Evolutionary conservation across 345 rosid species (phyloP), one percentile per base, ranked within the genome.

Genomic region (Clausena lansium): DNA sequence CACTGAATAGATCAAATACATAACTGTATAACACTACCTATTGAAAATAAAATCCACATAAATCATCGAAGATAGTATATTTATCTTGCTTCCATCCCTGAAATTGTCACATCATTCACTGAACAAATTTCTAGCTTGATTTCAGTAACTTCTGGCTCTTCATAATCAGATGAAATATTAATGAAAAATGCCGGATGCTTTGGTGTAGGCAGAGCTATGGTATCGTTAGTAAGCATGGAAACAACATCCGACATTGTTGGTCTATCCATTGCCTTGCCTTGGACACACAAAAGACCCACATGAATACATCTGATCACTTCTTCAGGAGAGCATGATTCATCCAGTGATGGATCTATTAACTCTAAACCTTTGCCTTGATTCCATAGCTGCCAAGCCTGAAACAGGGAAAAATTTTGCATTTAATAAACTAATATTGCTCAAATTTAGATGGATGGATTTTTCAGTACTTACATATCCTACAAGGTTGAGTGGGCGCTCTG

Each of bases 311-410:
- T 65, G 11, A 54, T 9, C 10, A 73, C 45, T 35, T 65, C 59
- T 7, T 47, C 55, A 27, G 63, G 71, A 27, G 58, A 57, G 33
- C 32, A 65, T 73, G 74, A 39, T 20, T 65, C 27, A 4, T 28
- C 67, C 32, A 54, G 2, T 41, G 15, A 17, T 14, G 30, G 52
- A 41, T 73, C 81, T 9, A 63, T 78, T 17, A 73, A 22, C 36
- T 79, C 77, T 39, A 38, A 2, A 0, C 32, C 27, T 30, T 38
- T 65, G 14, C 64, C 73, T 38, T 72, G 24, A 5, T 63, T 63
- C 71, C 70, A 78, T 17, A 71, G 15, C 8, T 69, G 30, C 83
- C 83, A 76, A 61, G 79, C 83, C 83, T 80, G 70, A 65, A 68
- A 69, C 0, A 0, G 1, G 32, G 0, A 13, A 36, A 30, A 28